phyloP scores from a whole-genome alignment of 257 asterid genomes.

The Nicotiana otophora region DNA sequence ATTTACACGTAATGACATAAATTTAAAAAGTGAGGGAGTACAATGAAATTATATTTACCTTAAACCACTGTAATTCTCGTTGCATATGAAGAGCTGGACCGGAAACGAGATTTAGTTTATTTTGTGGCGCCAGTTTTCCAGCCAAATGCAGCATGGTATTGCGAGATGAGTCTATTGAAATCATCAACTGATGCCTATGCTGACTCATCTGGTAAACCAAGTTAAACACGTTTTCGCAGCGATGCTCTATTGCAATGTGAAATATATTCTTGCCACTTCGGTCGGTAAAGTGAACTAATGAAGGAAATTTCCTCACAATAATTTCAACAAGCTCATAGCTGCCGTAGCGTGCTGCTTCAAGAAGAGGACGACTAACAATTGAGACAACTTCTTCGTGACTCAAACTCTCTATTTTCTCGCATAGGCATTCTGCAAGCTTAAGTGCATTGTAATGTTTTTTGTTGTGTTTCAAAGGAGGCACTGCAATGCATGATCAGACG shows the following conservation, averaged over 20 bases:
- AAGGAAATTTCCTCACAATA: background rate
- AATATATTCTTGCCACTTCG: background rate
- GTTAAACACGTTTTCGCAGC: background rate
- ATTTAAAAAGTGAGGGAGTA: too few relatives aligned
- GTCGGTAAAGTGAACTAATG: background rate
- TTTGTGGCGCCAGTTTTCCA: background rate
- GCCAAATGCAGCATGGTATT: conserved; percentile 19
- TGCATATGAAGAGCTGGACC: conserved; percentile 16
- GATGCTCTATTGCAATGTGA: background rate
- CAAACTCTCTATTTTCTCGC: background rate
- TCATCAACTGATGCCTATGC: background rate
- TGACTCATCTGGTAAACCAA: background rate
- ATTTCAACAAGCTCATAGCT: background rate
- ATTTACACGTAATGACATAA: too few relatives aligned
- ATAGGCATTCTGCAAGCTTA: background rate
- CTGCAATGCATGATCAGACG: background rate
- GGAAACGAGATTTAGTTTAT: background rate
- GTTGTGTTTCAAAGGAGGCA: background rate
- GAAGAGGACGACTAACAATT: background rate
- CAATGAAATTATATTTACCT: background rate
- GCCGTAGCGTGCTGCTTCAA: background rate
- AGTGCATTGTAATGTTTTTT: background rate
- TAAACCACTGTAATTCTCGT: conserved; percentile 16
- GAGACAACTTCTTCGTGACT: background rate
- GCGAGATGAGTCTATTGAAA: background rate